A percentile compares a stretch with the other conserved stretches of the same genome.
These are phyloP conservation scores for Penicillium brevicompactum DNA, from an alignment of 2,329 filamentous ascomycete species.

Conservation along the genomic window DNA sequence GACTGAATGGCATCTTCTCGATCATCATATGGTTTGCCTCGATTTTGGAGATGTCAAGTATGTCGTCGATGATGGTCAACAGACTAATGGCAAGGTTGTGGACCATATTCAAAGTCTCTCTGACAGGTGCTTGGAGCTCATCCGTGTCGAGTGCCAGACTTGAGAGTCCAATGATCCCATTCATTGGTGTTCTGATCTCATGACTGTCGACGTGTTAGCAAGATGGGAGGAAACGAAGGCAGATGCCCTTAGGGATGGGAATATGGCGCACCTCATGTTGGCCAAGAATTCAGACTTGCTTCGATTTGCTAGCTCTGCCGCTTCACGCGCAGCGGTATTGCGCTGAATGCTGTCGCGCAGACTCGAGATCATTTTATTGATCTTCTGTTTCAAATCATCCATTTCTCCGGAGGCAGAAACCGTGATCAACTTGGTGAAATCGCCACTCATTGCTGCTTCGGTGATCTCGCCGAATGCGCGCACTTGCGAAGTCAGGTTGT, in stretches of 20 bases:
- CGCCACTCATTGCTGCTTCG: conserved; percentile 88
- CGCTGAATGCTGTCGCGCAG: conserved; percentile 89
- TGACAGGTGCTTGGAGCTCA: conserved; percentile 85
- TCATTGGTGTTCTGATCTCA: conserved; percentile 94
- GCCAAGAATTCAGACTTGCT: conserved; percentile 96
- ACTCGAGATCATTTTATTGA: conserved; percentile 97
- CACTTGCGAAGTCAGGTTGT: conserved; percentile 86
- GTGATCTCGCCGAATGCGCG: conserved; percentile 95
- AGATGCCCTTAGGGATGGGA: neutral
- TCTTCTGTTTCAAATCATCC: conserved; percentile 96
- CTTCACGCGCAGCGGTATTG: conserved; percentile 89
- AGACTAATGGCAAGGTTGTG: conserved; percentile 92
- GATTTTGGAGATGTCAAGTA: conserved; percentile 68
- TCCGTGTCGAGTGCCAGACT: conserved; percentile 90
- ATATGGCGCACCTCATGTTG: conserved; percentile 69
- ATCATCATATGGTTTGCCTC: conserved; percentile 95
- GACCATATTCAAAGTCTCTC: conserved; percentile 95
- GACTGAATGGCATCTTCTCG: conserved; percentile 90
- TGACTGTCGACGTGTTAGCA: conserved; percentile 53
- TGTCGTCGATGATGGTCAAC: conserved; percentile 86
- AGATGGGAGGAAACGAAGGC: neutral
- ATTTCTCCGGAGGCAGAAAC: conserved; percentile 95
- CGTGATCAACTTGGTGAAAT: conserved; percentile 92
- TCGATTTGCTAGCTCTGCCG: conserved; percentile 90
- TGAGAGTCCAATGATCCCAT: conserved; percentile 95